Evolutionary conservation across 2,329 filamentous ascomycete genomes (phyloP).

Genomic region (Stagonosporopsis rhizophila): DNA sequence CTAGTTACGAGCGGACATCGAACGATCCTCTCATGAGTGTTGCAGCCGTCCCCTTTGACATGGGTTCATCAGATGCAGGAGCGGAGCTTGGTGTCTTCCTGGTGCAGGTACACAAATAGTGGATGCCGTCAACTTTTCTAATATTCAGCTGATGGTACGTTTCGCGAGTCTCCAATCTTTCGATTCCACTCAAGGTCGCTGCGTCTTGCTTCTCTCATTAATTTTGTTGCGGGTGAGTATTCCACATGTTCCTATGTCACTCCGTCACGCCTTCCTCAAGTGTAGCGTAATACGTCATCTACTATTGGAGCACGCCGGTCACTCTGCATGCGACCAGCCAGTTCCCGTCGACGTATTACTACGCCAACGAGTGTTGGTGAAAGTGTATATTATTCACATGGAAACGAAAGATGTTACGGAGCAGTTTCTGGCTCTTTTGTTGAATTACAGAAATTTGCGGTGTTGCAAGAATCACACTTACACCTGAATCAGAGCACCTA

Average conservation of each 20-base stretch:
- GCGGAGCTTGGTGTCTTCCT: slow-evolving; percentile 25
- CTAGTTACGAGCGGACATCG: slow-evolving; percentile 32
- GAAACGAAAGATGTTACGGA: not conserved
- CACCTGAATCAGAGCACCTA: slow-evolving; percentile 4
- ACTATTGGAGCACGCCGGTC: not conserved
- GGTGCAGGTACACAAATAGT: slow-evolving; percentile 29
- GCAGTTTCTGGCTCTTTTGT: not conserved
- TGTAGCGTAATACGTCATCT: slow-evolving; percentile 36
- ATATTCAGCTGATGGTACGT: slow-evolving; percentile 11
- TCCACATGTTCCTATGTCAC: slow-evolving; percentile 4
- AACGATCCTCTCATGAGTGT: slow-evolving; percentile 39
- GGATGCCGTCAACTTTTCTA: slow-evolving; percentile 27
- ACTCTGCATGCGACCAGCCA: slow-evolving; percentile 8
- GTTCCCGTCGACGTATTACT: slow-evolving; percentile 17
- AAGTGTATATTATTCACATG: slow-evolving; percentile 5
- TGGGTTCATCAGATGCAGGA: slow-evolving; percentile 26
- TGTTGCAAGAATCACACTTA: slow-evolving; percentile 4
- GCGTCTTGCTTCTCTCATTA: slow-evolving; percentile 3
- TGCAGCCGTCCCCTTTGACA: slow-evolving; percentile 27
- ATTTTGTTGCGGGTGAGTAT: slow-evolving; percentile 7
- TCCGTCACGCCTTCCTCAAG: slow-evolving; percentile 4
- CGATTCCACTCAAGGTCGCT: slow-evolving; percentile 3
- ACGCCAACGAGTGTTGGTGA: not conserved
- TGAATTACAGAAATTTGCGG: not conserved
- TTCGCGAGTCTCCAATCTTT: slow-evolving; percentile 7